These are phyloP conservation scores for Kluyveromyces siamensis DNA, from an alignment of 805 yeast genomes.

Conservation along the genomic window DNA sequence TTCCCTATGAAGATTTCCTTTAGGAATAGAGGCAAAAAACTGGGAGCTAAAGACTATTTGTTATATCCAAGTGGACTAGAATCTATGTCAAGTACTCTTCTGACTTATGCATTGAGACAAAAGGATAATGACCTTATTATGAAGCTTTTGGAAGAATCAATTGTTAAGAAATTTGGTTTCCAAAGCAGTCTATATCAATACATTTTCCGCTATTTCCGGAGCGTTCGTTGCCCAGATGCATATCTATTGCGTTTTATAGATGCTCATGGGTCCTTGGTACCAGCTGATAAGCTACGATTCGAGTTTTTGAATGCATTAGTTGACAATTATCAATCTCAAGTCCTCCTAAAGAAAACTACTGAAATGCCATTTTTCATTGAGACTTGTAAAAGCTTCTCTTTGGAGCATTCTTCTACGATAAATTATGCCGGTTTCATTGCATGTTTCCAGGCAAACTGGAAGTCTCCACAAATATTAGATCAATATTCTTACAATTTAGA, in stretches of 20 bases:
- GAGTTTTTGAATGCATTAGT: constrained; percentile 25
- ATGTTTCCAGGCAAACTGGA: constrained; percentile 25
- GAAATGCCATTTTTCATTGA: constrained; percentile 27
- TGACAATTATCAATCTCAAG: constrained; percentile 16
- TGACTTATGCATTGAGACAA: constrained; percentile 23
- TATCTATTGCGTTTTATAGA: constrained; percentile 27
- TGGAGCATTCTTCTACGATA: constrained; percentile 9
- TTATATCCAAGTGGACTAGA: constrained; percentile 20
- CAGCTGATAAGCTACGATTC: constrained; percentile 12
- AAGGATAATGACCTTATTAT: constrained; percentile 26
- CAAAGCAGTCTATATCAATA: constrained; percentile 26
- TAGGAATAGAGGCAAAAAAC: constrained; percentile 1
- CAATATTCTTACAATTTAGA: constrained; percentile 22
- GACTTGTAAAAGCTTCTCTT: constrained; percentile 14
- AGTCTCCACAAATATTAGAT: constrained; percentile 19
- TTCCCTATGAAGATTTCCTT: constrained; percentile 25
- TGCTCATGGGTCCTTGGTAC: constrained; percentile 26
- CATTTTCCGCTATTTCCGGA: constrained; percentile 27
- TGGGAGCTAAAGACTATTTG: constrained; percentile 13
- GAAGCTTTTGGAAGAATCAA: constrained; percentile 33
- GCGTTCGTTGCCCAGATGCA: constrained; percentile 24
- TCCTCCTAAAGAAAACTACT: constrained; percentile 16
- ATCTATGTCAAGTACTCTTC: constrained; percentile 15
- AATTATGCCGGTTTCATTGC: constrained; percentile 27
- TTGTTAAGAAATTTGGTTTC: constrained; percentile 27